Percentiles rank a stretch among this genome's conserved stretches.
These are phyloP conservation scores for Elaeis oleifera DNA, from an alignment of 202 grass and related monocot species.

Conservation along the genomic window DNA sequence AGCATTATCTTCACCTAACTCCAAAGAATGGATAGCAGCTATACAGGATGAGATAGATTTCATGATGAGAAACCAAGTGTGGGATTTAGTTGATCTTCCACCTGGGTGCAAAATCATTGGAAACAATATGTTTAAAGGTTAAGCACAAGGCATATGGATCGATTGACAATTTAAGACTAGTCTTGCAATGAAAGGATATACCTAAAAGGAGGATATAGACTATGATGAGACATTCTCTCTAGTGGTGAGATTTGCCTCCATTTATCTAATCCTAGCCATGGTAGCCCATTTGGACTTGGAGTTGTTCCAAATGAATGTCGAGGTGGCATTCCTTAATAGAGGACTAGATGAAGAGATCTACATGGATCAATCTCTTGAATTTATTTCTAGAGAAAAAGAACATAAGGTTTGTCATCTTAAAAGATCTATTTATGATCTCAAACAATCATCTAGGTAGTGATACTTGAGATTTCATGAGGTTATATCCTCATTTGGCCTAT, in stretches of 20 bases:
- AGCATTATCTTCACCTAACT: background rate
- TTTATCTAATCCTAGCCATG: background rate
- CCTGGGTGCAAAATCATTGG: background rate
- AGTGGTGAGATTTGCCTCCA: too few relatives aligned
- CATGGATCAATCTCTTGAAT: background rate
- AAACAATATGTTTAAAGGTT: background rate
- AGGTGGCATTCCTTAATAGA: background rate
- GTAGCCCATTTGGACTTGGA: background rate
- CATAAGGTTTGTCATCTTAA: background rate
- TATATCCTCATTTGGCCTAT: too few relatives aligned
- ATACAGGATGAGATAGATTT: background rate
- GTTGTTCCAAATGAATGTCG: background rate
- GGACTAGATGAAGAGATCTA: background rate
- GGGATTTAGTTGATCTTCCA: background rate
- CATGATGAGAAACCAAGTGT: background rate
- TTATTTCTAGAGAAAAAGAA: background rate
- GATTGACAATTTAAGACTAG: background rate
- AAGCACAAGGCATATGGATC: background rate
- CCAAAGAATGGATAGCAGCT: too few relatives aligned
- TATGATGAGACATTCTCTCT: too few relatives aligned
- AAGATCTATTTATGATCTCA: background rate
- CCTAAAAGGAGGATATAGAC: too few relatives aligned
- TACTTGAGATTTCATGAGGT: too few relatives aligned
- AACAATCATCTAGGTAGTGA: too few relatives aligned
- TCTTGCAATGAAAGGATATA: background rate